These are phyloP conservation scores for Euphrasia confusa DNA, from an alignment of 257 asterid genomes.

Conservation along the genomic window DNA sequence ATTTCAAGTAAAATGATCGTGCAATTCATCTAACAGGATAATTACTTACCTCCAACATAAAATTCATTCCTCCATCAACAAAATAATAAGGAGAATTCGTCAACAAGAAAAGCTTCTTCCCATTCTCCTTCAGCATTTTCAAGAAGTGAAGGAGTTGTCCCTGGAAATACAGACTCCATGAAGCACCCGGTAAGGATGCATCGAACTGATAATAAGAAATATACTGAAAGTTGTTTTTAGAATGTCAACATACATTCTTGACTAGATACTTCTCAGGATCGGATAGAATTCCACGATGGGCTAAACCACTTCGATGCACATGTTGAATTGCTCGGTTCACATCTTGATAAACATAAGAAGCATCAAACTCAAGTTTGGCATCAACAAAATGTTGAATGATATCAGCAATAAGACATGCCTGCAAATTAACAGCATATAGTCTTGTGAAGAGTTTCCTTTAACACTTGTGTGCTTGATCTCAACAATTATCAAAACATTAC, in stretches of 20 bases:
- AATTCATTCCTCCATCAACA: slow-evolving; percentile 97
- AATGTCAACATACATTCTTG: slow-evolving; percentile 60
- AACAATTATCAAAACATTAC: too few species aligned
- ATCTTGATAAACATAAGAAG: slow-evolving; percentile 87
- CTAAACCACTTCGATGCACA: slow-evolving; percentile 85
- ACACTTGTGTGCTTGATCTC: too few species aligned
- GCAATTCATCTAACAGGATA: slow-evolving; percentile 7
- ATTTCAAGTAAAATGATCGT: too few species aligned
- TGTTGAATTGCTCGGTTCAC: slow-evolving; percentile 87
- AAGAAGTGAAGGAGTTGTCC: slow-evolving; percentile 66
- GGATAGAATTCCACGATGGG: slow-evolving; percentile 76
- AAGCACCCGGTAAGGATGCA: slow-evolving; percentile 10
- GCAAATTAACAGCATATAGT: slow-evolving; percentile 24
- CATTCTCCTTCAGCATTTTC: slow-evolving; percentile 77
- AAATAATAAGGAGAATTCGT: slow-evolving; percentile 91
- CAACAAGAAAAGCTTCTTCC: slow-evolving; percentile 89
- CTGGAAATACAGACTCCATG: slow-evolving; percentile 38
- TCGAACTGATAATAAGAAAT: neutral
- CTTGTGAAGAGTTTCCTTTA: slow-evolving; percentile 8
- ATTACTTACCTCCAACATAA: slow-evolving; percentile 70
- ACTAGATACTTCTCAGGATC: slow-evolving; percentile 79
- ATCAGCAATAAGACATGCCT: slow-evolving; percentile 98
- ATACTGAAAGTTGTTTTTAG: neutral
- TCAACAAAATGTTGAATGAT: slow-evolving; percentile 93
- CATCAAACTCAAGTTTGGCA: slow-evolving; percentile 89